phyloP scores from a whole-genome alignment of 495 filamentous ascomycete genomes.

The Daldinia caldariorum region DNA sequence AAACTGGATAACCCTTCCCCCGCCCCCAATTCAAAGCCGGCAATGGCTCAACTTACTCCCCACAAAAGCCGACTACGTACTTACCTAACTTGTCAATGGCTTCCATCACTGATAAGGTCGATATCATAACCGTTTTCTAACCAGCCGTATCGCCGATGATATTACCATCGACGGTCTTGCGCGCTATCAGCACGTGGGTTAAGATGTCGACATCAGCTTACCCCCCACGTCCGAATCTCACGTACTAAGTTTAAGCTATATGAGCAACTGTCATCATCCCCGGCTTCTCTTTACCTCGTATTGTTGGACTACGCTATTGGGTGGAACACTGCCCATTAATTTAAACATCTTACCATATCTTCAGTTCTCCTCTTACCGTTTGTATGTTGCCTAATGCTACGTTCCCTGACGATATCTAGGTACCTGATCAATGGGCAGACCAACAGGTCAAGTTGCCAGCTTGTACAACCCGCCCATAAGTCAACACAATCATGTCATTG shows the following conservation, averaged over 20 bases:
- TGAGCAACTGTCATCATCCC: constrained; percentile 45
- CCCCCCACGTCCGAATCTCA: constrained; percentile 39
- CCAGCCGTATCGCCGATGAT: constrained; percentile 34
- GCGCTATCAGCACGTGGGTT: constrained; percentile 48
- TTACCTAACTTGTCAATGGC: constrained; percentile 33
- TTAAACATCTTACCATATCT: constrained; percentile 35
- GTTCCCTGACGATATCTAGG: neutral
- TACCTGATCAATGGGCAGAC: no score
- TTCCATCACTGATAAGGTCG: constrained; percentile 47
- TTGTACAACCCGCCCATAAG: neutral
- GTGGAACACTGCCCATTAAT: constrained; percentile 5
- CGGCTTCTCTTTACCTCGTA: constrained; percentile 35
- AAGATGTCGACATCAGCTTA: constrained; percentile 44
- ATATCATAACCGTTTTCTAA: constrained; percentile 38
- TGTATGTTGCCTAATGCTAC: neutral
- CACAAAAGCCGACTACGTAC: constrained; percentile 34
- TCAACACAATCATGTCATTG: constrained; percentile 12
- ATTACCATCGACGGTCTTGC: constrained; percentile 32
- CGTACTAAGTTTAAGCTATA: constrained; percentile 36
- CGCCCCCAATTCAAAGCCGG: neutral
- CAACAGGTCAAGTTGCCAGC: neutral
- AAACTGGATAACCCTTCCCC: constrained; percentile 27
- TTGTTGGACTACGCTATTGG: constrained; percentile 44
- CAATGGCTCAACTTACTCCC: constrained; percentile 25
- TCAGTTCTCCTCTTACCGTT: constrained; percentile 28